Evolutionary conservation across 2,329 filamentous ascomycete species (phyloP).

Genomic region (Fusarium sp.): DNA sequence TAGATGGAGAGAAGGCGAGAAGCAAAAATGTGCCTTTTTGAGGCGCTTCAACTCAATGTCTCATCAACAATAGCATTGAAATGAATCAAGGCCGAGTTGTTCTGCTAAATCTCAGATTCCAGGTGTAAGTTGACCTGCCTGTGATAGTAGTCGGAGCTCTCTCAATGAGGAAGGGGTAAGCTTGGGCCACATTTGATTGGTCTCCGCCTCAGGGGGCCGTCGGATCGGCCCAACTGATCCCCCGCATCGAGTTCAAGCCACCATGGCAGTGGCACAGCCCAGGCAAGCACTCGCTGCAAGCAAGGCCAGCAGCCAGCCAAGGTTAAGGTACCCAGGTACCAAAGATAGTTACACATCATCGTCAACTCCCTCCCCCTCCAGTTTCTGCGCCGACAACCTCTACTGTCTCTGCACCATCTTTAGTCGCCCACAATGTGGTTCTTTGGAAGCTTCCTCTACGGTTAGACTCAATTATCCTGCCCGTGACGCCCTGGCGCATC

Average conservation of each 20-base stretch:
- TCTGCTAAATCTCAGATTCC: not conserved
- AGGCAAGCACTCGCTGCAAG: not conserved
- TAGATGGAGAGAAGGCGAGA: not conserved
- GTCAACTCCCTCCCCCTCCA: conserved; percentile 15
- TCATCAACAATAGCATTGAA: not conserved
- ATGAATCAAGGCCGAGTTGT: not conserved
- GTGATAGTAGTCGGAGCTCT: not conserved
- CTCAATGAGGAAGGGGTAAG: not conserved
- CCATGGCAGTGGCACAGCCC: conserved; percentile 16
- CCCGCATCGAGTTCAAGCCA: conserved; percentile 35
- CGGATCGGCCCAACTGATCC: conserved; percentile 49
- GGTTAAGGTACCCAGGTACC: conserved; percentile 11
- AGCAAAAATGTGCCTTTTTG: not conserved
- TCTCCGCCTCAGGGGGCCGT: conserved; percentile 15
- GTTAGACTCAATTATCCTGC: conserved; percentile 30
- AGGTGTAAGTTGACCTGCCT: not conserved
- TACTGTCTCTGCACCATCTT: not conserved
- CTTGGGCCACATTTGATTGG: not conserved
- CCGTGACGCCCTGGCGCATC: not conserved
- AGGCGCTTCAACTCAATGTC: not conserved
- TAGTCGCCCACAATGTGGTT: conserved; percentile 66
- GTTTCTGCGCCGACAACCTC: conserved; percentile 3
- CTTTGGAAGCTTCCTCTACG: conserved; percentile 74
- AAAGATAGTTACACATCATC: conserved; percentile 37
- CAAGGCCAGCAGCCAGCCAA: not conserved